Evolutionary conservation across 2,329 filamentous ascomycete species (phyloP).

Genomic region (Botrytis fragariae): DNA sequence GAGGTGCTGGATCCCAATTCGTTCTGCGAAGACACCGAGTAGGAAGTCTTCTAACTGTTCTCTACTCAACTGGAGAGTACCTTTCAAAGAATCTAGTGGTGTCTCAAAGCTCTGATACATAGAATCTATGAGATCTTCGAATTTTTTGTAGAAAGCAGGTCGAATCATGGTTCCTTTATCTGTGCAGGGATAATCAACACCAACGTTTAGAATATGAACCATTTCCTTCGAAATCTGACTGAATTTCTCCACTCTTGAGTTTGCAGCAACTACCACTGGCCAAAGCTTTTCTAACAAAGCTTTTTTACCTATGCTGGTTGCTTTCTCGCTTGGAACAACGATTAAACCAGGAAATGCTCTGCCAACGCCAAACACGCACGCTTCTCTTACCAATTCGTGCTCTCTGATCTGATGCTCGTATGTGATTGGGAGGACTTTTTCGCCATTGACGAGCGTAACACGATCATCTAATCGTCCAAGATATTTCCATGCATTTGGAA

Average conservation of each 20-base stretch:
- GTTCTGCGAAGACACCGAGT: conserved; percentile 12
- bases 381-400: conserved; percentile 53
- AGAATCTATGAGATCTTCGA: conserved; percentile 45
- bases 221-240: conserved; percentile 52
- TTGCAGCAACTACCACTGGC: conserved; percentile 52
- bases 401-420: conserved; percentile 55
- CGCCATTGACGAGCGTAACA: conserved; percentile 48
- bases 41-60: conserved; percentile 22
- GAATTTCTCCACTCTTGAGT: conserved; percentile 51
- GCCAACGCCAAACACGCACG: conserved; percentile 55
- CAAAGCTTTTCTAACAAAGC: conserved; percentile 50
- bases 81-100: conserved; percentile 1
- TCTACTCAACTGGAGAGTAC: not conserved
- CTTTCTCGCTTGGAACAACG: conserved; percentile 50
- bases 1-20: conserved; percentile 17
- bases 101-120: conserved; percentile 36
- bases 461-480: conserved; percentile 46
- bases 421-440: conserved; percentile 47
- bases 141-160: conserved; percentile 47
- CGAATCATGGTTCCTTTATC: conserved; percentile 56
- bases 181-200: conserved; percentile 46
- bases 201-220: conserved; percentile 48
- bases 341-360: conserved; percentile 52
- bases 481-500: conserved; percentile 47
- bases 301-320: conserved; percentile 41